These are phyloP conservation scores for Thelonectria rubi DNA, from an alignment of 2,329 filamentous ascomycete species.

Conservation along the genomic window DNA sequence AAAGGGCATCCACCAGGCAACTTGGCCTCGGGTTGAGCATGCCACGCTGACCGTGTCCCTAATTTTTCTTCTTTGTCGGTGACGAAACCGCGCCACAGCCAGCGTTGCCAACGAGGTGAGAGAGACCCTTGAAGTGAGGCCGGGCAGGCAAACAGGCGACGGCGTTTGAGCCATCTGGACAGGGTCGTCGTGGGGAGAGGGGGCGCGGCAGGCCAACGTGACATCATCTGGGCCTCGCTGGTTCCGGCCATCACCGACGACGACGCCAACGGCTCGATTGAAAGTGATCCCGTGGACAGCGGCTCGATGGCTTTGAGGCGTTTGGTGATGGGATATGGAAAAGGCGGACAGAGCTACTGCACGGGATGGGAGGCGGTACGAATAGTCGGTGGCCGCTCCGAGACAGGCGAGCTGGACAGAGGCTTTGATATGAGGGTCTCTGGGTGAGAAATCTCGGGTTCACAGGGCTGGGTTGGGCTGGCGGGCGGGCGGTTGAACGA, in stretches of 20 bases:
- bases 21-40: constrained; percentile 18
- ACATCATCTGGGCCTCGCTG: constrained; percentile 16
- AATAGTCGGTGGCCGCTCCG: background rate
- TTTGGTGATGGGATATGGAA: constrained; percentile 1
- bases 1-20: background rate
- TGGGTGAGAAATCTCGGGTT: background rate
- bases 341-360: constrained; percentile 15
- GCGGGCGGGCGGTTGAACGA: background rate
- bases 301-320: background rate
- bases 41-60: constrained; percentile 20
- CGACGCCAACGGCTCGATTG: constrained; percentile 1
- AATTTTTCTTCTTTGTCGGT: constrained; percentile 10
- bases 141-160: constrained; percentile 13
- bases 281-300: constrained; percentile 21
- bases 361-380: constrained; percentile 1
- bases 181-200: constrained; percentile 2
- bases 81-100: constrained; percentile 17
- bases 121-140: constrained; percentile 7
- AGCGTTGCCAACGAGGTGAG: background rate
- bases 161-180: constrained; percentile 14
- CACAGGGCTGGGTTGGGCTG: constrained; percentile 17
- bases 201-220: constrained; percentile 19
- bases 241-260: constrained; percentile 25
- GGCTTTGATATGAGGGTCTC: background rate
- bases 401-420: background rate